These are phyloP conservation scores for Suhomyces pyralidae DNA, from an alignment of 805 yeast species.

Conservation along the genomic window DNA sequence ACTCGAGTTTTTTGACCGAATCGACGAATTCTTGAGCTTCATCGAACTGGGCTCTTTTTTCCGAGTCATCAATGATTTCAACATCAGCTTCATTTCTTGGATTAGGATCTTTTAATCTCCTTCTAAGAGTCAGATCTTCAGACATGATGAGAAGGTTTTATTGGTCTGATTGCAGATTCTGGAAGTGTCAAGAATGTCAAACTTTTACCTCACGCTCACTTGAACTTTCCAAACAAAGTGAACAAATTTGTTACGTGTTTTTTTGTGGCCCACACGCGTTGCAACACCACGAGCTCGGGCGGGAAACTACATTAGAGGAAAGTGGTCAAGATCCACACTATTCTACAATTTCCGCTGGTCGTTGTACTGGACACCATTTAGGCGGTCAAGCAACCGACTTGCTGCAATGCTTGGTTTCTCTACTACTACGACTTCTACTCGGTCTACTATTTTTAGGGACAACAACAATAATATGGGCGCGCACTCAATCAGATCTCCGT, in stretches of 20 bases:
- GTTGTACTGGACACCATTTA: neutral
- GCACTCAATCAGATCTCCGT: neutral
- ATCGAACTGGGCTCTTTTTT: constrained; percentile 22
- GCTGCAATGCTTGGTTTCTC: neutral
- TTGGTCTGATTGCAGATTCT: neutral
- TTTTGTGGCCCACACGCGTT: constrained; percentile 2
- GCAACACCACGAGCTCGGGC: neutral
- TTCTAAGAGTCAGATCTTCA: constrained; percentile 17
- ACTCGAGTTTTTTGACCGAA: constrained; percentile 20
- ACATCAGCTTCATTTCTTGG: neutral
- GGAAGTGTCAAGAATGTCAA: neutral
- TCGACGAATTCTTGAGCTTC: constrained; percentile 27
- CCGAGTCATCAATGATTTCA: constrained; percentile 10
- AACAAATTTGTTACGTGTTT: constrained; percentile 1
- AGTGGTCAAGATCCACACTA: too few relatives aligned
- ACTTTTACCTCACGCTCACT: neutral
- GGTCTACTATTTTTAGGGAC: neutral
- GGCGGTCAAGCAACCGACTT: neutral
- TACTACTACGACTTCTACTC: neutral
- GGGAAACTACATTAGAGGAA: neutral
- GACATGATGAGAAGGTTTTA: constrained; percentile 14
- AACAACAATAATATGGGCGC: neutral
- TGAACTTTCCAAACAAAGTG: neutral
- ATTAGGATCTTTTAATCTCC: constrained; percentile 12
- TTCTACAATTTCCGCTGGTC: neutral